Evolutionary conservation across 352 stramenopile genomes (phyloP), one percentile per base, ranked within the genome.

Genomic region (Globisporangium irregulare): DNA sequence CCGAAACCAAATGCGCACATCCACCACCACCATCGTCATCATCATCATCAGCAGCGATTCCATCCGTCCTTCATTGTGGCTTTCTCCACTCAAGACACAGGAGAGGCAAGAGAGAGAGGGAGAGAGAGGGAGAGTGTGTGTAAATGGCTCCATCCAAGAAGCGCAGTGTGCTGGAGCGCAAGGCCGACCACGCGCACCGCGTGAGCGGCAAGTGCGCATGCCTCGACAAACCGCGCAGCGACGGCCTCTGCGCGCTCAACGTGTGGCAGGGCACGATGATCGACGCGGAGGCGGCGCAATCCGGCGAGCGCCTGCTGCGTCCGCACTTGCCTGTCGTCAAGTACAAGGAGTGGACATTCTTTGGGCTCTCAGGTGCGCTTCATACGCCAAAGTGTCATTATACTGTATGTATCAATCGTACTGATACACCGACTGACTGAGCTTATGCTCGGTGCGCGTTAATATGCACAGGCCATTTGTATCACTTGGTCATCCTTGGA

Each of bases 201-300:
- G 14, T 48, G 12, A 22, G 6, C 3, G 20, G 51, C 59, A 18
- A 50, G 7, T 90, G 82, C 50, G 32, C 68, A 6, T 90, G 78
- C 63, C 34, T 81, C 7, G 29, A 58, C 24, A 60, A 62, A 10
- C 48, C 58, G 51, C 50, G 67, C 22, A 83, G 76, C 48, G 66
- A 71, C 22, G 80, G 77, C 1, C 71, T 89, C 50, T 87, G 82
- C 29, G 80, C 73, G 22, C 73, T 88, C 27, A 74, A 80, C 63
- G 71, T 87, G 38, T 90, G 82, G 82, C 70, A 81, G 25, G 80
- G 82, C 57, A 89, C 80, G 59, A 81, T 65, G 24, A 68, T 89
- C 12, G 82, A 91, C 59, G 43, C 41, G 7, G 57, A 73, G 5
- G 68, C 70, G 1, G 66, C 43, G 34, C 20, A 43, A 36, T 73